phyloP scores from a whole-genome alignment of 2,329 filamentous ascomycete genomes.

The Madurella mycetomatis region DNA sequence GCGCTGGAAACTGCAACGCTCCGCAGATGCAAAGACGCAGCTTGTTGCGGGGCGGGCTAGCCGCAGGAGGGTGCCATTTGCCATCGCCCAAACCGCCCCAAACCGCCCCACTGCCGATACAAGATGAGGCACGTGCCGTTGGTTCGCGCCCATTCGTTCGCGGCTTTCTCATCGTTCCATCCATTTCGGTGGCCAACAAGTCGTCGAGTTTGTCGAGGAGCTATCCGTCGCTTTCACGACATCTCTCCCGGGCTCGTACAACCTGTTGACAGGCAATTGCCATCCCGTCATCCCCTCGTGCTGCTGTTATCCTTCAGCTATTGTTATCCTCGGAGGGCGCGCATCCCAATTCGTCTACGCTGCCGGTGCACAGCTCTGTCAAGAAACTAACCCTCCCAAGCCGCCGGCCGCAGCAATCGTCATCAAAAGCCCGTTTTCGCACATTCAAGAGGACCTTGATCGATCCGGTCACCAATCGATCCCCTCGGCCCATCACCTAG shows the following conservation, averaged over 20 bases:
- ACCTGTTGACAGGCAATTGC: background rate
- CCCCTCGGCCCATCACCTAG: slow-evolving; percentile 7
- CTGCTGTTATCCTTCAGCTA: background rate
- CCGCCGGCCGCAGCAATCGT: slow-evolving; percentile 18
- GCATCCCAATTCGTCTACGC: background rate
- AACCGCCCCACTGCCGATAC: slow-evolving; percentile 7
- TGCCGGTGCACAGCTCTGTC: background rate
- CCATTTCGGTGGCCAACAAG: slow-evolving; percentile 1
- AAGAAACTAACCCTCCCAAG: slow-evolving; percentile 2
- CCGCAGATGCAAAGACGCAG: background rate
- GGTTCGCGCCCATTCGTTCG: slow-evolving; percentile 4
- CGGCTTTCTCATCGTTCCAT: background rate
- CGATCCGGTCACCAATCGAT: slow-evolving; percentile 12
- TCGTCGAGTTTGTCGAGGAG: background rate
- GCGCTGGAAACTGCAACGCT: slow-evolving; percentile 8
- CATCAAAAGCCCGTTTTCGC: slow-evolving; percentile 16
- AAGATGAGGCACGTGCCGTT: slow-evolving; percentile 18
- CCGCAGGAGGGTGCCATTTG: background rate
- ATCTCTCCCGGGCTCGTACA: background rate
- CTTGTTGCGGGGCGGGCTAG: slow-evolving; percentile 7
- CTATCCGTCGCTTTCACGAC: background rate
- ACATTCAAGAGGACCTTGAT: background rate
- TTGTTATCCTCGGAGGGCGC: background rate
- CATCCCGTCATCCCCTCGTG: background rate
- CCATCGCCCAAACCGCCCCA: slow-evolving; percentile 4